These are phyloP conservation scores for Alectoria sarmentosa DNA, from an alignment of 495 filamentous ascomycete genomes.

Conservation along the genomic window DNA sequence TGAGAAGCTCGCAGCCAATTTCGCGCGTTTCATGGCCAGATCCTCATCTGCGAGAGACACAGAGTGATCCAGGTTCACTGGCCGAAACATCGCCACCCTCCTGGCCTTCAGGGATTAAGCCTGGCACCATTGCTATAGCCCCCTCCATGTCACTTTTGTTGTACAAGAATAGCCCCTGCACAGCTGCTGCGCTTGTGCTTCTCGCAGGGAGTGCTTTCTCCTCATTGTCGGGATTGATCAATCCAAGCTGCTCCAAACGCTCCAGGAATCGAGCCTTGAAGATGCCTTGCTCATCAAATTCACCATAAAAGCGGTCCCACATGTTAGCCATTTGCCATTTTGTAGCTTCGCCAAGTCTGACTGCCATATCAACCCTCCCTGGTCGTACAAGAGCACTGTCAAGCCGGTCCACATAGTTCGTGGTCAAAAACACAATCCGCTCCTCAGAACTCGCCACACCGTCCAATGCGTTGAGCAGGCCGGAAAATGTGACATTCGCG, in stretches of 20 bases:
- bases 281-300: constrained; percentile 56
- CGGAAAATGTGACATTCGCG: constrained; percentile 91
- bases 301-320: constrained; percentile 93
- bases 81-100: not conserved
- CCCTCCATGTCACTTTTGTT: constrained; percentile 87
- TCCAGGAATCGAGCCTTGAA: constrained; percentile 43
- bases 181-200: constrained; percentile 73
- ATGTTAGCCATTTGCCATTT: constrained; percentile 75
- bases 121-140: constrained; percentile 72
- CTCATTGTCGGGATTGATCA: constrained; percentile 39
- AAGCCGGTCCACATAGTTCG: constrained; percentile 84
- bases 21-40: not conserved
- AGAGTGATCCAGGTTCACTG: not conserved
- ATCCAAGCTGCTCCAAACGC: constrained; percentile 43
- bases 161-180: constrained; percentile 90
- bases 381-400: constrained; percentile 86
- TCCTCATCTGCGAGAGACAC: too few relatives aligned
- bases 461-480: constrained; percentile 86
- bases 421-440: constrained; percentile 87
- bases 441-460: constrained; percentile 95
- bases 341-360: constrained; percentile 81
- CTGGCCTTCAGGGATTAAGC: constrained; percentile 42
- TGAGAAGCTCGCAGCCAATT: not conserved
- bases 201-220: constrained; percentile 34
- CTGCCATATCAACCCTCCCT: constrained; percentile 88